Evolutionary conservation across 177 flowering plant genomes (phyloP), one percentile per base, ranked within the genome.

Genomic region (Tripterygium wilfordii): DNA sequence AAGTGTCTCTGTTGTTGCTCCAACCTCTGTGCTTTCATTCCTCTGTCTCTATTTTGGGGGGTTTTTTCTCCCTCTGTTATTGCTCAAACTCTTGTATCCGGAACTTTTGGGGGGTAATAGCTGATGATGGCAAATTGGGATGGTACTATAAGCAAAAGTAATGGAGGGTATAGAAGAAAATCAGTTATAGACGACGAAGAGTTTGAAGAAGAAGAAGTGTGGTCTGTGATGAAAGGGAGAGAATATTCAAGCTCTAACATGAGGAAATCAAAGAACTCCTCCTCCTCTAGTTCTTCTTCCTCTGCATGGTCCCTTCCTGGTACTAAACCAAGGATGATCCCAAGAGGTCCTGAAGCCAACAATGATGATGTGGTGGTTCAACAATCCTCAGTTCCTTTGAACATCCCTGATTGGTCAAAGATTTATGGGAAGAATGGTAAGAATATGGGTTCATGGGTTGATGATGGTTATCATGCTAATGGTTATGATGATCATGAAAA

Each of bases 131-230:
- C 51, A 39, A 71, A 63, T 48, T 22, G 51, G 35, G 32, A 48
- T 30, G 50, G 42, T 14, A 42, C 40, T 19, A 30, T 48, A 42
- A 42, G 32, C 35, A 42, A 36, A 3, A 49, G 63, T 16, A 26
- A 25, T 44, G 18, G 13, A 22, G 36, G 54, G 10, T 19, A 32
- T 31, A 35, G 45, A 39, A 52, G 47, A 35, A 61, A 51, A 27
- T 46, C 63, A 44, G 38, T 36, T 19, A 51, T 41, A 36, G 62
- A 67, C 33, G n/a, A 30, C 48, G 82, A 65, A 45, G 91, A 82
- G 5, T 71, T 79, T 56, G 76, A 77, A 45, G 96, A 85, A 64
- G 91, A 67, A 47, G 91, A 88, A 25, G 67, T 85, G 16, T 85
- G 88, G 94, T 66, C 54, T 26, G 48, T 61, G 33, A 53, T 35